Base-by-base conservation (phyloP, 2,329 filamentous ascomycete genomes). In the Colletotrichum sp. region DNA sequence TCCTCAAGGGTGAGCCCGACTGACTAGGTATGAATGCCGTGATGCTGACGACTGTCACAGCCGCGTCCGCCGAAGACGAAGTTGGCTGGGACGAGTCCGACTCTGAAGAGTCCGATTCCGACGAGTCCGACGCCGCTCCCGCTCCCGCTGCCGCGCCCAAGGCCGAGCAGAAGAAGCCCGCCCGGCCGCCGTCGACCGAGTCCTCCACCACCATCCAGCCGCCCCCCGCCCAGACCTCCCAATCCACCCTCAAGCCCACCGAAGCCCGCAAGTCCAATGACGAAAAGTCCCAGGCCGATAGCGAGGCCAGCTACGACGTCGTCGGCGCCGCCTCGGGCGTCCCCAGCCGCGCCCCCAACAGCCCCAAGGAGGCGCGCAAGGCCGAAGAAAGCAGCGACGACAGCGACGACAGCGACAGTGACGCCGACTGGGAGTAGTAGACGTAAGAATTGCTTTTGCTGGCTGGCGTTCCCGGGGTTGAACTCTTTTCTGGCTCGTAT, bases 291-390 rank as follows among this genome's bases (percentile, higher is more conserved):
- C 94, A 97, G 79, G 93, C 96, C 9, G 97, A 97, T 81, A 98
- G 96, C 83, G 97, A 99, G 80, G 95, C 95, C 22, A 98, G 96
- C 86, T 99, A 99, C 84, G 97, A 99, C 83, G 90, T 99, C 39
- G 95, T 99, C 61, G 94, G 94, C 9, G 93, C 93, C 8, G 88
- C 92, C 61, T 96, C 94, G 68, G 94, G 94, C 65, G 91, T 92
- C 60, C 92, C 93, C 48, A 98, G 95, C 83, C 94, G 94, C 78
- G 93, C 95, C 22, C 94, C 95, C 28, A 91, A 86, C 82, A 93
- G 91, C 82, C 91, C 91, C 30, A 92, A 91, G 82, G 91, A 90
- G 39, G 80, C 86, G 22, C 87, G 86, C 77, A 90, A 90, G 83
- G 88, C 81, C 9, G 89, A 90, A 70, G 92, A 94, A 77, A 93